Base-by-base conservation (phyloP, 306 rosid genomes). In the Pterocarpus macrocarpus region DNA sequence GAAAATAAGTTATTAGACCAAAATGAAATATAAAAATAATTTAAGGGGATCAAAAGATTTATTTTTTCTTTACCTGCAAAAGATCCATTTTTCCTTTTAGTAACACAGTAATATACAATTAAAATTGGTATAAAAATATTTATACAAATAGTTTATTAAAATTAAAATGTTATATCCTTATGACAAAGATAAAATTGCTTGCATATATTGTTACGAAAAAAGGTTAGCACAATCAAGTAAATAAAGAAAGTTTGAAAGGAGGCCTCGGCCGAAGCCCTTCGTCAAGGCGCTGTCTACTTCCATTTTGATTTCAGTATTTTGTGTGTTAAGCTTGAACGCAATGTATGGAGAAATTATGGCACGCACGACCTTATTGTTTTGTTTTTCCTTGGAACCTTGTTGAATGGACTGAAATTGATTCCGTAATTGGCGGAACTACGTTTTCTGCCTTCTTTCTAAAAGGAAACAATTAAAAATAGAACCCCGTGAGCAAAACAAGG, bases 381-480 rank as follows among this genome's bases (percentile, higher is more conserved):
- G 8, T 15, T 50, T 15, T 43, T 15, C 2, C 63, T 16, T 36
- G 1, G 15, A 64, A 11, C 4, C 71, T 50, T 69, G 53, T 81
- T n/a, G 79, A 11, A 52, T 28, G 58, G 44, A 36, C 77, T 64
- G 83, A 67, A 73, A 55, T 72, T 69, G 64, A 36, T 43, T 64
- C 78, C 88, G 86, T 70, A 79, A 90, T 82, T 81, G 44, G 85
- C 84, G 90, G 82, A 44, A 70, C 66, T 56, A 38, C 58, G 14
- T 15, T 52, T 15, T 41, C 39, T 36, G 16, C 56, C 2, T 5
- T 8, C 38, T 65, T 52, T 52, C 33, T 33, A 2, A 69, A 73
- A 53, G 62, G 38, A 33, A 17, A 59, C 17, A 43, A 59, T 14
- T 15, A 12, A 30, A 64, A 22, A 10, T 5, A 2, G 5, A 49